Evolutionary conservation across 805 yeast genomes (phyloP), one percentile per base, ranked within the genome.

Genomic region (Phaffomyces antillensis): DNA sequence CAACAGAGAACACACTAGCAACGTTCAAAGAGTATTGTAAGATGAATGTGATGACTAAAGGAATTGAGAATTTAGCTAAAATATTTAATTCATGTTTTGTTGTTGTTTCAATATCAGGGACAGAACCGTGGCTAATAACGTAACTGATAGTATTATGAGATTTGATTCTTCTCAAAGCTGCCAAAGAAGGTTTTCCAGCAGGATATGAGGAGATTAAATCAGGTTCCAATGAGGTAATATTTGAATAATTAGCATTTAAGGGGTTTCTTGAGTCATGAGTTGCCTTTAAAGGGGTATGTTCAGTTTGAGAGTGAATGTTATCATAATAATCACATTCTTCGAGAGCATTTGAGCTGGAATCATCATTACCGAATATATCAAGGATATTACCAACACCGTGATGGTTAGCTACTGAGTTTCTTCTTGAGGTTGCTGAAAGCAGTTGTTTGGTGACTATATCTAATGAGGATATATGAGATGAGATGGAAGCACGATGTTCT

Each of bases 1-100:
- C 89, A 28, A 83, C 90, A 3, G 85, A 79, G 59, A 85, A 83
- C 31, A 84, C 85, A 1, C 87, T 81, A 15, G 89, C 87, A 41
- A 85, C 81, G 4, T 87, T 81, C 40, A 84, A 67, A 0, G 89
- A 83, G 59, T 82, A 80, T 58, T 84, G 89, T 47, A 84, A 63
- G 25, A 84, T 58, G 53, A 84, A 84, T 0, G 91, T 83, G 41
- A 81, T 64, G 17, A 82, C 70, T 53, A 84, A 63, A 0, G 91
- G 91, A 28, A 79, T 52, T 0, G 87, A 78, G 65, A 65, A 76
- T 57, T 46, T 66, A 3, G 58, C 45, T 30, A 68, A 47, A 4
- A 61, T 73, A 43, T 62, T 70, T 35, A 70, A 65, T 36, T 76
- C 80, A 42, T 73, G 69, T 52, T 70, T 72, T 5, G 43, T 17